phyloP scores from a whole-genome alignment of 2,329 filamentous ascomycete species.

The Trichoderma sp. region DNA sequence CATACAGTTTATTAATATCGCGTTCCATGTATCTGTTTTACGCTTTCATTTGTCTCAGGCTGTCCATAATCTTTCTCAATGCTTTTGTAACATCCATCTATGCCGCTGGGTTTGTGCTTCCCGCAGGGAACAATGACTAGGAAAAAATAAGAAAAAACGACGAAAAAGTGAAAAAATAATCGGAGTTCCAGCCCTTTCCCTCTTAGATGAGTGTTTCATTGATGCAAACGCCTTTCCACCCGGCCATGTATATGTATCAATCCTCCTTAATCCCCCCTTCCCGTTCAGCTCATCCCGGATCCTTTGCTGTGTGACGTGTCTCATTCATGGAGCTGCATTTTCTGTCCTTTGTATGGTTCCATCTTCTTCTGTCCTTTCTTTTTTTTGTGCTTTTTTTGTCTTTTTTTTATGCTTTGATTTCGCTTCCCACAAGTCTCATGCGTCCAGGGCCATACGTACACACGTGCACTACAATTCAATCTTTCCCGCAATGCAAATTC shows the following conservation, averaged over 20 bases:
- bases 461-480: background rate
- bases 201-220: constrained; percentile 20
- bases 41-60: constrained; percentile 20
- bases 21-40: background rate
- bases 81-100: constrained; percentile 27
- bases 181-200: background rate
- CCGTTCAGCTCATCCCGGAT: no score
- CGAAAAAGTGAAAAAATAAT: constrained; percentile 1
- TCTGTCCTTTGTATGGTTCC: background rate
- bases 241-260: constrained; percentile 23
- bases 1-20: background rate
- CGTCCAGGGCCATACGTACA: background rate
- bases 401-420: background rate
- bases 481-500: constrained; percentile 6
- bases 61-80: constrained; percentile 25
- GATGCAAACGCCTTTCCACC: constrained; percentile 22
- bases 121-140: constrained; percentile 8
- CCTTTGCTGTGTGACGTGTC: background rate
- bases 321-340: constrained; percentile 12
- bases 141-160: constrained; percentile 3
- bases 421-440: background rate
- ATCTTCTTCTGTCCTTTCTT: background rate
- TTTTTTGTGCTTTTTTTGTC: background rate
- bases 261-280: background rate
- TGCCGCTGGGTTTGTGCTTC: constrained; percentile 22